phyloP scores from a whole-genome alignment of 148 eudicot species.

The Mesembryanthemum crystallinum region DNA sequence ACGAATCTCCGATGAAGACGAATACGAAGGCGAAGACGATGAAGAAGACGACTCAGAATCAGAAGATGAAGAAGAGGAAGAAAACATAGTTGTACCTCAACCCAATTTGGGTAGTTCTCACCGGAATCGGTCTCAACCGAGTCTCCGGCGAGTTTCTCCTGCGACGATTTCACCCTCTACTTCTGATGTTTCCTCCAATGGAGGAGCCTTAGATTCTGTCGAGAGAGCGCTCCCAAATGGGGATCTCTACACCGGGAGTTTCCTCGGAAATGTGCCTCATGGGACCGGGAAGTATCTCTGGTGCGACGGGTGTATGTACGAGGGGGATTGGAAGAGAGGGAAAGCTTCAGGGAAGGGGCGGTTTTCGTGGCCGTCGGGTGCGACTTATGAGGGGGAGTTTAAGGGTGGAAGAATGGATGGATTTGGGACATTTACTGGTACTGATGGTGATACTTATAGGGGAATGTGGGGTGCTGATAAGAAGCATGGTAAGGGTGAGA shows the following conservation, averaged over 20 bases:
- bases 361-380: slow-evolving; percentile 51
- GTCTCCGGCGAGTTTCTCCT: slow-evolving; percentile 38
- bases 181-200: background rate
- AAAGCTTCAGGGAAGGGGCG: slow-evolving; percentile 42
- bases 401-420: slow-evolving; percentile 39
- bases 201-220: slow-evolving; percentile 14
- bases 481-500: slow-evolving; percentile 41
- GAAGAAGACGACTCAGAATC: slow-evolving; percentile 2
- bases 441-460: slow-evolving; percentile 40
- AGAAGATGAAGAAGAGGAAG: slow-evolving; percentile 28
- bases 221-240: slow-evolving; percentile 35
- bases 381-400: slow-evolving; percentile 45
- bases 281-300: slow-evolving; percentile 42
- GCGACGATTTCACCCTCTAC: background rate
- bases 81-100: slow-evolving; percentile 11
- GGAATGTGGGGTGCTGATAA: slow-evolving; percentile 39
- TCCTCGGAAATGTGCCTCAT: slow-evolving; percentile 37
- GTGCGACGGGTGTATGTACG: slow-evolving; percentile 51
- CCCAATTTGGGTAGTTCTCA: background rate
- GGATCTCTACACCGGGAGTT: slow-evolving; percentile 38
- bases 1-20: background rate
- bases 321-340: slow-evolving; percentile 41
- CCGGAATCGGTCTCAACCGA: slow-evolving; percentile 18
- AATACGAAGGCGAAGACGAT: slow-evolving; percentile 16
- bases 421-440: slow-evolving; percentile 35